A percentile compares a stretch with the other conserved stretches of the same genome.
Conservation (phyloP, 345 rosid genomes). For the Eutrema yunnanense region DNA sequence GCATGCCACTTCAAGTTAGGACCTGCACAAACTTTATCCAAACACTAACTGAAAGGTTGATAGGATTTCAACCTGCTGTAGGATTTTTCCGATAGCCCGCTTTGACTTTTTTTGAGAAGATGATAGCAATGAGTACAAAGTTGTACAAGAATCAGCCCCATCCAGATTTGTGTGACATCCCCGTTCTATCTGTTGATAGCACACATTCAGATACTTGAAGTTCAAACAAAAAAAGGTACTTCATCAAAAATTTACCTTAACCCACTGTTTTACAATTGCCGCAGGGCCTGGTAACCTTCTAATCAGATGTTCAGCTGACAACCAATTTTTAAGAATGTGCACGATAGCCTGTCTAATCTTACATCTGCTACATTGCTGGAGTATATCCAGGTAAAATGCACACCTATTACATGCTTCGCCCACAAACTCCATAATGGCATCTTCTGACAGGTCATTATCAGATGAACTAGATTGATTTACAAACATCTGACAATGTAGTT, state of each 20-base stretch:
- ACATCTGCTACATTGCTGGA: slow-evolving; percentile 46
- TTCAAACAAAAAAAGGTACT: slow-evolving; percentile 4
- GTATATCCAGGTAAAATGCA: slow-evolving; percentile 73
- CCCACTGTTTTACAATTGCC: slow-evolving; percentile 83
- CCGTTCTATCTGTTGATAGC: slow-evolving; percentile 51
- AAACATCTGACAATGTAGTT: slow-evolving; percentile 42
- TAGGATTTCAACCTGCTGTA: slow-evolving; percentile 69
- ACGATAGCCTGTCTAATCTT: slow-evolving; percentile 38
- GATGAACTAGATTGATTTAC: slow-evolving; percentile 27
- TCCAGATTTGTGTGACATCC: slow-evolving; percentile 34
- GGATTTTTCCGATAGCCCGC: slow-evolving; percentile 44
- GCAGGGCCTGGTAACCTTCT: slow-evolving; percentile 50
- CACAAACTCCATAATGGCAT: slow-evolving; percentile 45
- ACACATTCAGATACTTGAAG: slow-evolving; percentile 29
- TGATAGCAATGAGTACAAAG: slow-evolving; percentile 46
- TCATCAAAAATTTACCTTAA: slow-evolving; percentile 55
- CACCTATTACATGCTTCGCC: slow-evolving; percentile 49
- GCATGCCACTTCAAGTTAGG: not conserved
- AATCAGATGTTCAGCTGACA: slow-evolving; percentile 46
- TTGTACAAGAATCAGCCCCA: slow-evolving; percentile 34
- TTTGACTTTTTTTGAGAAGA: slow-evolving; percentile 42
- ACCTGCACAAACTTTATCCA: not conserved
- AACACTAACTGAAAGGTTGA: not conserved
- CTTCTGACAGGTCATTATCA: slow-evolving; percentile 41
- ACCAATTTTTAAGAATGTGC: slow-evolving; percentile 61